Base-by-base conservation (phyloP, 805 yeast genomes). In the Candida glaebosa region DNA sequence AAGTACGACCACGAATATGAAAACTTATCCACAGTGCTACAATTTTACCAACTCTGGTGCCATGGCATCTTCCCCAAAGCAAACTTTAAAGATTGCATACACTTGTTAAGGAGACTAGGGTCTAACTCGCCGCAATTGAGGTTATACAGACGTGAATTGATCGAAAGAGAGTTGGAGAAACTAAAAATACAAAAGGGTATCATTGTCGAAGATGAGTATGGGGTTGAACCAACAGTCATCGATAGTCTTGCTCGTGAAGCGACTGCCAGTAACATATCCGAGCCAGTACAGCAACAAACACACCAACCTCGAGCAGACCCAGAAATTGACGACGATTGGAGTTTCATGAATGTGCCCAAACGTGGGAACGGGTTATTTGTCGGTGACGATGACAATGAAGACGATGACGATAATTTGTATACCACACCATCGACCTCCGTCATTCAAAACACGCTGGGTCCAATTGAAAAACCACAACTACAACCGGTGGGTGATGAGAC, bases 41-140 rank as follows among this genome's bases (percentile, higher is more conserved):
- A 68, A 50, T 69, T 67, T 50, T 69, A 69, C 51, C 73, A 69
- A 46, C 53, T 69, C 18, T 69, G 75, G 75, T 69, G 74, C 49
- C 74, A 69, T 42, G 66, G 71, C 1, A 65, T 88, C 30, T 87
- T 75, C 54, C 95, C 96, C 3, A 85, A 84, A 63, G 87, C 93
- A 12, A 81, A 78, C 47, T 86, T 89, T 49, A 67, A 69, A 36
- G 95, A 87, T 57, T 81, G 89, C 52, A 62, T 84, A 1, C 67
- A 71, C 18, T 60, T 83, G 49, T 60, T 81, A 37, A 67, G 73
- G 31, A 61, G 69, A 12, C 69, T 79, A 32, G 82, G 85, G 10
- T 61, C 56, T 18, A 58, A 60, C 58, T 46, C 74, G 17, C 59
- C 65, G 14, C 61, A 58, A 10, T 59, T 79, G 22, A 59, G 52